Conservation (phyloP, 176 grass and related monocot genomes). For the Panicum miliaceum region DNA sequence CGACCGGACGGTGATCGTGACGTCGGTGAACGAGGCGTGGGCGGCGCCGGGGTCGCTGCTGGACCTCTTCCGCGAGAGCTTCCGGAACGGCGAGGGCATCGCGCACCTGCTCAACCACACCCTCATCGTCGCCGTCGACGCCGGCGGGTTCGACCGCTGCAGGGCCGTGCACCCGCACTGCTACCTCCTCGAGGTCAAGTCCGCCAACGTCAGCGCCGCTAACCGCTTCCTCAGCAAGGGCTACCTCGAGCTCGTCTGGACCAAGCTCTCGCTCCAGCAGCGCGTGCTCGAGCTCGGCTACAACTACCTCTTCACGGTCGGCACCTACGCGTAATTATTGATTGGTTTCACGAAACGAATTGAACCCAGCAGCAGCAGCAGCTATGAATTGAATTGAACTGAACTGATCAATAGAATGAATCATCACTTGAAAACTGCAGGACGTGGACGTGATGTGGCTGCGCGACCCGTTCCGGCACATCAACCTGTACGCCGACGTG, state of each 20-base stretch:
- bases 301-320: conserved; percentile 50
- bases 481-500: conserved; percentile 47
- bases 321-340: not conserved
- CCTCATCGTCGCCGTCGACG: conserved; percentile 55
- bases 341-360: too few species aligned
- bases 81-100: conserved; percentile 49
- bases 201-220: conserved; percentile 13
- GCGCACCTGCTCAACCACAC: conserved; percentile 45
- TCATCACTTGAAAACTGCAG: conserved; percentile 24
- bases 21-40: conserved; percentile 82
- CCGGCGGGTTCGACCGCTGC: conserved; percentile 40
- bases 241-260: conserved; percentile 57
- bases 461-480: conserved; percentile 59
- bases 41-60: conserved; percentile 60
- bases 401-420: too few species aligned
- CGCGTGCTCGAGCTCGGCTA: conserved; percentile 55
- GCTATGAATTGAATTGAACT: too few species aligned
- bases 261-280: conserved; percentile 43
- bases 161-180: conserved; percentile 52
- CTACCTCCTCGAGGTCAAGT: conserved; percentile 35
- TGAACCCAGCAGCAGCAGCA: too few species aligned
- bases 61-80: conserved; percentile 67
- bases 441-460: conserved; percentile 66
- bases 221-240: conserved; percentile 40
- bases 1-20: conserved; percentile 77